phyloP scores from a whole-genome alignment of 768 basidiomycete genomes.

The Hericium erinaceus region DNA sequence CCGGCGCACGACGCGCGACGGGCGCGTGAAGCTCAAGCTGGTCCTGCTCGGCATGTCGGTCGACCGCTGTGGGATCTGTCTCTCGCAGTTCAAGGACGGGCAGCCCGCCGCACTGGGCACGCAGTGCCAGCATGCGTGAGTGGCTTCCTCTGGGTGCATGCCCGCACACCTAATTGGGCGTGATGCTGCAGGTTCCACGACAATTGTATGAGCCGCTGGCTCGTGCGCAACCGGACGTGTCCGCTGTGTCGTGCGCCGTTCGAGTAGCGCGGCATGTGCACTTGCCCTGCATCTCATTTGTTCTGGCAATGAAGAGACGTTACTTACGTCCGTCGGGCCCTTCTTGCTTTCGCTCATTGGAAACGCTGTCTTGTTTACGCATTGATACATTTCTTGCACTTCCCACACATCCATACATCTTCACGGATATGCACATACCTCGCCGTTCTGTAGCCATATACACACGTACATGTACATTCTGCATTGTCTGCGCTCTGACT shows the following conservation, averaged over 20 bases:
- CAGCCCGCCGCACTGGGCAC: slow-evolving; percentile 8
- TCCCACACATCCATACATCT: too few species aligned
- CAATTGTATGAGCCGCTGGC: slow-evolving; percentile 9
- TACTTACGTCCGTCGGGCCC: too few species aligned
- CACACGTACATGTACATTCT: too few species aligned
- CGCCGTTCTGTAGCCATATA: too few species aligned
- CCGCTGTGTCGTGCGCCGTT: slow-evolving; percentile 7
- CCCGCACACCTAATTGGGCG: background rate
- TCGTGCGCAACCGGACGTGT: slow-evolving; percentile 6
- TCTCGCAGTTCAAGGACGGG: slow-evolving; percentile 10
- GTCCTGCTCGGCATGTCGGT: slow-evolving; percentile 9
- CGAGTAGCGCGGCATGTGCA: background rate
- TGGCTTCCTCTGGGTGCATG: background rate
- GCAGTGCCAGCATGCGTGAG: slow-evolving; percentile 13
- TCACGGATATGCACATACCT: too few species aligned
- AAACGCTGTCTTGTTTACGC: too few species aligned
- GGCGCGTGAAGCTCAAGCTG: slow-evolving; percentile 15
- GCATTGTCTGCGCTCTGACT: too few species aligned
- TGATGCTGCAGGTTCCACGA: slow-evolving; percentile 10
- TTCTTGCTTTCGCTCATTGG: too few species aligned
- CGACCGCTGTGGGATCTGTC: slow-evolving; percentile 12
- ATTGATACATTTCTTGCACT: too few species aligned
- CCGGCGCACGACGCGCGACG: slow-evolving; percentile 12
- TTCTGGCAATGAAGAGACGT: too few species aligned
- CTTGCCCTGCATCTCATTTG: too few species aligned